These are phyloP conservation scores for Metschnikowia dekortorum DNA, from an alignment of 805 yeast species.

Conservation along the genomic window DNA sequence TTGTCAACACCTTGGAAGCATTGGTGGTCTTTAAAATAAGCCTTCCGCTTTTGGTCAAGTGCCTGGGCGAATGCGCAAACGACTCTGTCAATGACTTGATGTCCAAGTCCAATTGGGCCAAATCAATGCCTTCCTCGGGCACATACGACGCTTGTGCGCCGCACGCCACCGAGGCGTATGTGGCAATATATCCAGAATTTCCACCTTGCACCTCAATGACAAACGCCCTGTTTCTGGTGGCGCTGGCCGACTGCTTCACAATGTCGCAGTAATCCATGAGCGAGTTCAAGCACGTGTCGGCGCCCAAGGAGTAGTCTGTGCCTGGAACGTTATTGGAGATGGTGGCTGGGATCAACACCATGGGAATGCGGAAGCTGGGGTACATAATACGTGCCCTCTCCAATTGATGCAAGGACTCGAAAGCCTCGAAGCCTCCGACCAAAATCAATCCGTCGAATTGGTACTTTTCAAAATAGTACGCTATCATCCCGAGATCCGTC, in stretches of 20 bases:
- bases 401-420: constrained; percentile 64
- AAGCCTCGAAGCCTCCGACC: constrained; percentile 82
- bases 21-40: constrained; percentile 62
- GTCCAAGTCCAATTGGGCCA: constrained; percentile 62
- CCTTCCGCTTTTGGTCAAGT: constrained; percentile 61
- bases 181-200: constrained; percentile 73
- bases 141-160: constrained; percentile 75
- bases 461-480: constrained; percentile 66
- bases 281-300: constrained; percentile 71
- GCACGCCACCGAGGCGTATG: constrained; percentile 60
- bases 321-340: constrained; percentile 81
- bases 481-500: constrained; percentile 61
- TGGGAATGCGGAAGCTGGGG: constrained; percentile 73
- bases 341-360: constrained; percentile 75
- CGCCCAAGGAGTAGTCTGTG: constrained; percentile 71
- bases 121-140: constrained; percentile 65
- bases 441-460: constrained; percentile 65
- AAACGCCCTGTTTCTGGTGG: constrained; percentile 72
- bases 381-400: constrained; percentile 55
- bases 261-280: constrained; percentile 71
- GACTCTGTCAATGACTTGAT: constrained; percentile 55
- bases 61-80: constrained; percentile 59
- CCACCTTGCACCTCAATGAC: constrained; percentile 87
- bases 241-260: constrained; percentile 74
- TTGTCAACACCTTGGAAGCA: constrained; percentile 62